phyloP scores from a whole-genome alignment of 2,329 filamentous ascomycete genomes.

The Cladosporium sp. region DNA sequence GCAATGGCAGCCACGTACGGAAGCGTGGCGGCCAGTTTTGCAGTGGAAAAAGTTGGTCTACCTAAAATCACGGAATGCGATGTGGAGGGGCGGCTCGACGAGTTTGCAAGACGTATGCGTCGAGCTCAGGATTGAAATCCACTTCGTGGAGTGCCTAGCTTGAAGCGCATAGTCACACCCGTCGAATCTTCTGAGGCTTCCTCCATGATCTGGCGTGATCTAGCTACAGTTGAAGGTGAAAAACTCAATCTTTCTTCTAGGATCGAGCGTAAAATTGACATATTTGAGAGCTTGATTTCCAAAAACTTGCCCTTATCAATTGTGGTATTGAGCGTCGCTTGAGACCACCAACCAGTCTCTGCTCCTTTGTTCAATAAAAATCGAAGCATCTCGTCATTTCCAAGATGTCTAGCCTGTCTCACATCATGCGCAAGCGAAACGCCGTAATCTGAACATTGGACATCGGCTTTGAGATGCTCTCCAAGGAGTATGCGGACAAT shows the following conservation, averaged over 20 bases:
- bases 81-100: not conserved
- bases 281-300: not conserved
- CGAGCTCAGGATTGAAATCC: not conserved
- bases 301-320: no score
- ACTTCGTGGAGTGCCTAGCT: no score
- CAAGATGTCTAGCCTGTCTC: not conserved
- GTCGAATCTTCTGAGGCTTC: no score
- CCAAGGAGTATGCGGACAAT: not conserved
- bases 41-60: conserved; percentile 29
- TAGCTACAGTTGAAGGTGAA: no score
- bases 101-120: no score
- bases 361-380: not conserved
- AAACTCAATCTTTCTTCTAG: no score
- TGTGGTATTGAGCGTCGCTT: not conserved
- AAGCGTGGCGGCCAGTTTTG: conserved; percentile 32
- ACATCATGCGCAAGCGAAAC: not conserved
- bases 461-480: not conserved
- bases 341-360: not conserved
- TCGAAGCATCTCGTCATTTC: not conserved
- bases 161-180: no score
- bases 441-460: not conserved
- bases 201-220: no score
- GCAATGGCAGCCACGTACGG: conserved; percentile 29
- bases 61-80: conserved; percentile 16
- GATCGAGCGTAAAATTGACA: no score